Conservation (phyloP, 192 early-diverging fungal genomes). For the Backusella tarrabulga region DNA sequence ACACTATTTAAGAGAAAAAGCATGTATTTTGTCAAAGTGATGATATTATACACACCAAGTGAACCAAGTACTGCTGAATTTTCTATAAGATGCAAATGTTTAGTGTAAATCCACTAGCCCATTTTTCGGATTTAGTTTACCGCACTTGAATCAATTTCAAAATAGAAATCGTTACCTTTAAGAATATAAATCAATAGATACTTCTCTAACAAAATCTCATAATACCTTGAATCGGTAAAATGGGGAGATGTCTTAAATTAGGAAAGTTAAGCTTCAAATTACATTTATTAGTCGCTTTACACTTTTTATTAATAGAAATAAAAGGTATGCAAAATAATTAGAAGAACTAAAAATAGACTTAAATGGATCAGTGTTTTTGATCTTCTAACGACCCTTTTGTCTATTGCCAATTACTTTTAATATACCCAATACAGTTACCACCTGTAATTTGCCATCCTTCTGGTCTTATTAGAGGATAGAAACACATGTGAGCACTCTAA, state of each 20-base stretch:
- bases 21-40: not conserved
- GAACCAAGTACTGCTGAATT: not conserved
- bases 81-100: not conserved
- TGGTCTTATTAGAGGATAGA: conserved; percentile 48
- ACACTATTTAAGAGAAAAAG: not conserved
- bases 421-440: conserved; percentile 41
- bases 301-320: conserved; percentile 37
- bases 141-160: not conserved
- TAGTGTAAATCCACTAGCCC: not conserved
- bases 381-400: conserved; percentile 41
- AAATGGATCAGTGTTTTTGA: conserved; percentile 24
- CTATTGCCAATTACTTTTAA: conserved; percentile 58
- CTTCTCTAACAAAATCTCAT: not conserved
- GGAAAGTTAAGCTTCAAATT: conserved; percentile 23
- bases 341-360: not conserved
- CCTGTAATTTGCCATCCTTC: conserved; percentile 31
- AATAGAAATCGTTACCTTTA: not conserved
- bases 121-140: not conserved
- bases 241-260: no score
- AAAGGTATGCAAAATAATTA: not conserved
- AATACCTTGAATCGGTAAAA: no score
- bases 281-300: conserved; percentile 19
- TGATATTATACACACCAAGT: not conserved
- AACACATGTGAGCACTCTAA: conserved; percentile 54
- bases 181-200: conserved; percentile 1